These are phyloP conservation scores for Cinnamomum chago DNA, from an alignment of 164 flowering plant species.

Conservation along the genomic window DNA sequence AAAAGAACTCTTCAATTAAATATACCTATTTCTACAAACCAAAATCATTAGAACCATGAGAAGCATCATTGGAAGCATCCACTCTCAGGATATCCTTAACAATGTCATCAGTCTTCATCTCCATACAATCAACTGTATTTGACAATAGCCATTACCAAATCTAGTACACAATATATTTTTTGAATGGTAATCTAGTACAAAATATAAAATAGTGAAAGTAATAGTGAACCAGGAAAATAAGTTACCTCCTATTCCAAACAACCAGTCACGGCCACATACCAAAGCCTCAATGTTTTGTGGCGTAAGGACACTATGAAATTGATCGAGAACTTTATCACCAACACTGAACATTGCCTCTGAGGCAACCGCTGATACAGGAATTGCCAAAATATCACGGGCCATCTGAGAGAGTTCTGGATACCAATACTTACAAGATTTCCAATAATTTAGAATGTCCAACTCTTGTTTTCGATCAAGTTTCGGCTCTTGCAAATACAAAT, in stretches of 20 bases:
- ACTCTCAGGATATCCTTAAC: not conserved
- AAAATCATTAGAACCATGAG: not conserved
- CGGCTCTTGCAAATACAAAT: not conserved
- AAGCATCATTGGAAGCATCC: not conserved
- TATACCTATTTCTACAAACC: not conserved
- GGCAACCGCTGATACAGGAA: constrained; percentile 8
- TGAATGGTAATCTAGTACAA: too few relatives aligned
- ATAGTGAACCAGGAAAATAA: too few relatives aligned
- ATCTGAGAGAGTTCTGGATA: constrained; percentile 3
- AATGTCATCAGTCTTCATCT: not conserved
- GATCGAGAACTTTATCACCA: constrained; percentile 2
- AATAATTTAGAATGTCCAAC: constrained; percentile 3
- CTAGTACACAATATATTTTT: too few relatives aligned
- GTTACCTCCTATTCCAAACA: not conserved
- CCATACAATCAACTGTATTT: too few relatives aligned
- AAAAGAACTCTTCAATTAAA: too few relatives aligned
- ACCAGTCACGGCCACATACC: constrained; percentile 11
- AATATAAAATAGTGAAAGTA: too few relatives aligned
- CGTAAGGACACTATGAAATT: constrained; percentile 4
- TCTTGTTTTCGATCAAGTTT: not conserved
- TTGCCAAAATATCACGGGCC: constrained; percentile 7
- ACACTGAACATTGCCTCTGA: constrained; percentile 2
- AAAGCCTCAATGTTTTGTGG: constrained; percentile 1
- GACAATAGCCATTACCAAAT: not conserved
- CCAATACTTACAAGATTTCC: not conserved